A percentile compares a stretch with the other conserved stretches of the same genome.
Conservation (phyloP, 495 filamentous ascomycete species). For the Trichoderma gamsii region DNA sequence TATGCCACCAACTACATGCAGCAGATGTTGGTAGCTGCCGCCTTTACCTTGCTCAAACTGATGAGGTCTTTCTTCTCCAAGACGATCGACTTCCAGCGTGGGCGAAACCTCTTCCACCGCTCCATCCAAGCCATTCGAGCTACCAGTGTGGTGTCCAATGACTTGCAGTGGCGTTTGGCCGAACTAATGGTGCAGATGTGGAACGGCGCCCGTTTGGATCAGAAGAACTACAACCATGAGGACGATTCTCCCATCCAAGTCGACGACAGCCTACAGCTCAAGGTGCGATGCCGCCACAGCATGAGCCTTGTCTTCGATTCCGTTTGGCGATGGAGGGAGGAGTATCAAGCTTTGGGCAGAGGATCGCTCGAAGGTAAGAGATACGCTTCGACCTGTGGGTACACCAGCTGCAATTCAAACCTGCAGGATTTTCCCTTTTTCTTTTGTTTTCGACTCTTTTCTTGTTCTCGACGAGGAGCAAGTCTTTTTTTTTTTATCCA, state of each 20-base stretch:
- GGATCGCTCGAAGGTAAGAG: conserved; percentile 72
- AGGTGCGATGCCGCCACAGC: conserved; percentile 83
- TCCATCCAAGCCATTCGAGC: conserved; percentile 71
- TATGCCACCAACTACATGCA: conserved; percentile 82
- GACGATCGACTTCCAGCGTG: conserved; percentile 68
- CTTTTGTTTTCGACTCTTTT: conserved; percentile 7
- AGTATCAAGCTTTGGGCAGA: conserved; percentile 69
- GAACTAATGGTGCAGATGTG: conserved; percentile 91
- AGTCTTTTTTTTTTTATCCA: not conserved
- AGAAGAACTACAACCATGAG: conserved; percentile 31
- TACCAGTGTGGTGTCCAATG: conserved; percentile 75
- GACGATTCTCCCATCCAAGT: conserved; percentile 38
- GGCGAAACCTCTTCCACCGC: conserved; percentile 64
- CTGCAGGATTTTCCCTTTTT: not conserved
- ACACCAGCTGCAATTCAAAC: conserved; percentile 13
- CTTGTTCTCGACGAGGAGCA: not conserved
- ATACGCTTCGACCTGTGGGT: conserved; percentile 10
- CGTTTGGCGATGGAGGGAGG: conserved; percentile 89
- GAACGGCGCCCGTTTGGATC: conserved; percentile 61
- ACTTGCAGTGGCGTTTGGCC: conserved; percentile 76
- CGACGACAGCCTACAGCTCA: conserved; percentile 74
- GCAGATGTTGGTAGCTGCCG: conserved; percentile 86
- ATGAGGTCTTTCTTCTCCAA: conserved; percentile 75
- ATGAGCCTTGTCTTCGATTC: conserved; percentile 91
- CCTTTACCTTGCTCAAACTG: conserved; percentile 78